phyloP scores from a whole-genome alignment of 2,329 filamentous ascomycete genomes.

The Nannizziopsis arthrosporioides region DNA sequence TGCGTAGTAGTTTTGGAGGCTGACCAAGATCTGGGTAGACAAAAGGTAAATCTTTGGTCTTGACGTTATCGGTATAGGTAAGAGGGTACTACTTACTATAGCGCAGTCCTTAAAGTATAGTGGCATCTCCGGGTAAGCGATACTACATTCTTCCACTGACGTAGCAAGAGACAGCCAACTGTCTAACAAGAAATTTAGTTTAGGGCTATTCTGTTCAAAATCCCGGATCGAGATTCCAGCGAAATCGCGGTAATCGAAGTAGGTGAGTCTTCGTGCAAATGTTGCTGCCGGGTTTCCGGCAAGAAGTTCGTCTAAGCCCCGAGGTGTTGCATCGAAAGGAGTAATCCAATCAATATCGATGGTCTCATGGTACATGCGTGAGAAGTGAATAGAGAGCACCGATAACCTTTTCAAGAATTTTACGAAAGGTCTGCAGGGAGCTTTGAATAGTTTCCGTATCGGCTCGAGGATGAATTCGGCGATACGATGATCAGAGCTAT shows the following conservation, averaged over 20 bases:
- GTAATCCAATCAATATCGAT: slow-evolving; percentile 26
- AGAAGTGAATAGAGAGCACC: slow-evolving; percentile 27
- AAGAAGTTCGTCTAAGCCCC: slow-evolving; percentile 28
- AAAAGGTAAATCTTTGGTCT: slow-evolving; percentile 6
- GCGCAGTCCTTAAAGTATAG: slow-evolving; percentile 26
- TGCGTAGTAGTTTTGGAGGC: slow-evolving; percentile 28
- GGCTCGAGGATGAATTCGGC: slow-evolving; percentile 28
- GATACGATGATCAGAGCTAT: slow-evolving; percentile 19
- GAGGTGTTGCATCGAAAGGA: slow-evolving; percentile 24
- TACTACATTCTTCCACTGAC: slow-evolving; percentile 31
- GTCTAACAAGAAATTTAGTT: slow-evolving; percentile 17
- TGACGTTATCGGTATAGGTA: too few relatives aligned
- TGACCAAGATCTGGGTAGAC: slow-evolving; percentile 21
- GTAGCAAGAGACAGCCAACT: slow-evolving; percentile 26
- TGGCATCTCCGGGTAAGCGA: slow-evolving; percentile 25
- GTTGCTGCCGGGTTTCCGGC: slow-evolving; percentile 23
- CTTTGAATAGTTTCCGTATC: slow-evolving; percentile 28
- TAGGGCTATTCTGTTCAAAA: slow-evolving; percentile 17
- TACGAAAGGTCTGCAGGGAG: slow-evolving; percentile 23
- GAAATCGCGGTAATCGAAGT: slow-evolving; percentile 24
- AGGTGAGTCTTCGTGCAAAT: slow-evolving; percentile 25
- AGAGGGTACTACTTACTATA: slow-evolving; percentile 21
- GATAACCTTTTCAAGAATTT: slow-evolving; percentile 28
- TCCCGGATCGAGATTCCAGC: slow-evolving; percentile 19
- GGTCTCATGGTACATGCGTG: slow-evolving; percentile 26